Conservation (phyloP, 2,329 filamentous ascomycete species). For the Aureobasidium musti region DNA sequence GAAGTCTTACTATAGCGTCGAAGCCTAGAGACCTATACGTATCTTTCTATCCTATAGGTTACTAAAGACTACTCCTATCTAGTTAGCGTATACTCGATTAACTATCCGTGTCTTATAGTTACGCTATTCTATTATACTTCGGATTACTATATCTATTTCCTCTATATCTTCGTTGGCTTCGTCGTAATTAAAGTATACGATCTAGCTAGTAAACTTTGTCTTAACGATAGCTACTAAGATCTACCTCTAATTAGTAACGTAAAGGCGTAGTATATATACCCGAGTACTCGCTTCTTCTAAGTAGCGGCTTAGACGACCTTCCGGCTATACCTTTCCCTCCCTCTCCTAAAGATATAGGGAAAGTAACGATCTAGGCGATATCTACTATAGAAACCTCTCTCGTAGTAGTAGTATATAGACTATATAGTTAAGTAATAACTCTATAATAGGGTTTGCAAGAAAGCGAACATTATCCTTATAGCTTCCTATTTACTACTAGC, state of each 20-base stretch:
- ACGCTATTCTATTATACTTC: background rate
- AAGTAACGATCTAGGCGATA: background rate
- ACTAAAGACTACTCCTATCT: background rate
- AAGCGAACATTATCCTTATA: conserved; percentile 4
- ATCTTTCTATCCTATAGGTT: conserved; percentile 3
- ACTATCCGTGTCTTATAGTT: conserved; percentile 5
- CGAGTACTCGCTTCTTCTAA: background rate
- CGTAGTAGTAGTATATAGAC: background rate
- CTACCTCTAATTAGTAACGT: background rate
- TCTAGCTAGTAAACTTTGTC: background rate
- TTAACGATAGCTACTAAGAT: background rate
- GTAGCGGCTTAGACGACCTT: conserved; percentile 2
- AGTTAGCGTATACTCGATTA: background rate
- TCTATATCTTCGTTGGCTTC: background rate
- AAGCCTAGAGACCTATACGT: background rate
- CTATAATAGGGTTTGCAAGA: background rate
- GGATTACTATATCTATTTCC: background rate
- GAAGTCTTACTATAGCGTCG: background rate
- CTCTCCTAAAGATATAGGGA: background rate
- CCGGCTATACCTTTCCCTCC: background rate
- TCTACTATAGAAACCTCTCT: background rate
- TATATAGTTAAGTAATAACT: conserved; percentile 4
- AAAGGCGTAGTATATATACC: background rate
- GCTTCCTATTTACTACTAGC: background rate
- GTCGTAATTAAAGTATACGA: background rate